Conservation (phyloP, 257 asterid species). For the Hygrophila difformis region DNA sequence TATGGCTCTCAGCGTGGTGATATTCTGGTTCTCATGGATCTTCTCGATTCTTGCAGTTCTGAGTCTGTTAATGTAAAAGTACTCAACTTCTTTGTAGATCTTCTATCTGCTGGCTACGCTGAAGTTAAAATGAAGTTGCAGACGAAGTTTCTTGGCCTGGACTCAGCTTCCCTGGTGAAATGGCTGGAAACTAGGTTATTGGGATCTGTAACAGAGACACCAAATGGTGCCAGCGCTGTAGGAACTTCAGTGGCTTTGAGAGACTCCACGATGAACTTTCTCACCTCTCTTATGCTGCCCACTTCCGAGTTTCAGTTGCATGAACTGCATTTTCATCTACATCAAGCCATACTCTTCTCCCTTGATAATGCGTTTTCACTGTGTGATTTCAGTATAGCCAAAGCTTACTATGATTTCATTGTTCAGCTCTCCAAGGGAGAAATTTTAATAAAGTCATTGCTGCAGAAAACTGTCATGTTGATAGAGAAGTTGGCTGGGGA, state of each 20-base stretch:
- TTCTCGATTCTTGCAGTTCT: slow-evolving; percentile 61
- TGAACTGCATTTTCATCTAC: slow-evolving; percentile 61
- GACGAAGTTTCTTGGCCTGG: slow-evolving; percentile 64
- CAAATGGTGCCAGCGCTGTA: slow-evolving; percentile 34
- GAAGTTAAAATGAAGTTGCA: slow-evolving; percentile 56
- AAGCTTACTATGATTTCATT: slow-evolving; percentile 50
- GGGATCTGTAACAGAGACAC: slow-evolving; percentile 46
- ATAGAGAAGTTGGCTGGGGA: slow-evolving; percentile 68
- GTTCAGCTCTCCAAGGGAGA: slow-evolving; percentile 78
- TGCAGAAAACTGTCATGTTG: slow-evolving; percentile 54
- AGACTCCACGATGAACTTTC: slow-evolving; percentile 66
- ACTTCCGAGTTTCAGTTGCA: slow-evolving; percentile 33
- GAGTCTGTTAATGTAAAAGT: slow-evolving; percentile 67
- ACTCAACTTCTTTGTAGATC: slow-evolving; percentile 71
- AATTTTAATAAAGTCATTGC: slow-evolving; percentile 46
- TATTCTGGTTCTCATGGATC: slow-evolving; percentile 69
- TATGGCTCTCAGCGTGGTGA: slow-evolving; percentile 54
- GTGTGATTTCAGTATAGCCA: slow-evolving; percentile 51
- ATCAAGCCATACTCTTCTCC: slow-evolving; percentile 67
- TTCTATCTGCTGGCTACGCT: slow-evolving; percentile 53
- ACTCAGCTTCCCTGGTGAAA: slow-evolving; percentile 47
- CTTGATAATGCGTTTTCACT: slow-evolving; percentile 74
- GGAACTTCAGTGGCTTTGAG: slow-evolving; percentile 61
- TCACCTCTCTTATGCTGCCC: slow-evolving; percentile 50
- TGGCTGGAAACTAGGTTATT: slow-evolving; percentile 86